Evolutionary conservation across 2,329 filamentous ascomycete species (phyloP).

Genomic region (Colletotrichum lindemuthianum): DNA sequence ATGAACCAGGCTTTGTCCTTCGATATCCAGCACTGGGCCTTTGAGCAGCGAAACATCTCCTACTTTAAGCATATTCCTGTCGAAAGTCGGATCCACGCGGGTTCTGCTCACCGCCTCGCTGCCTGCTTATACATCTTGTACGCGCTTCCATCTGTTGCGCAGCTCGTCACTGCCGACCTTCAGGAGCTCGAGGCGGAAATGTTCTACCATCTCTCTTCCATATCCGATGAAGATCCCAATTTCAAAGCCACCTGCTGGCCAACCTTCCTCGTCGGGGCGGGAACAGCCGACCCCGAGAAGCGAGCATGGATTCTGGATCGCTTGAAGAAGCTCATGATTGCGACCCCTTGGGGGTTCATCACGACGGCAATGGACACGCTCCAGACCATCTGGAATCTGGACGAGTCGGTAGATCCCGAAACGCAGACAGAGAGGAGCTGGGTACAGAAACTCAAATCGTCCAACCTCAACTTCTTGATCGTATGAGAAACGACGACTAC

Average conservation of each 20-base stretch:
- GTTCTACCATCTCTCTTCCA: constrained; percentile 56
- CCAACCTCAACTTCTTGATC: constrained; percentile 55
- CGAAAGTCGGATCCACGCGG: constrained; percentile 51
- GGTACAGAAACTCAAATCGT: constrained; percentile 55
- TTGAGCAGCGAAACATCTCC: constrained; percentile 46
- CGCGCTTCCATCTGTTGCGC: constrained; percentile 45
- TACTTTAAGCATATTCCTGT: constrained; percentile 47
- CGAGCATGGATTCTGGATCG: constrained; percentile 61
- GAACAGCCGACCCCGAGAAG: constrained; percentile 53
- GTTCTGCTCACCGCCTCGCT: constrained; percentile 54
- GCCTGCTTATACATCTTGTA: constrained; percentile 59
- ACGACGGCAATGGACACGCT: constrained; percentile 58
- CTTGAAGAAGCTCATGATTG: constrained; percentile 50
- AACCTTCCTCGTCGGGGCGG: constrained; percentile 65
- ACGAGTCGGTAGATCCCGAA: constrained; percentile 35
- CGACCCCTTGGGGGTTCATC: constrained; percentile 60
- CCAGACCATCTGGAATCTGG: constrained; percentile 53
- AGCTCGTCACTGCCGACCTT: constrained; percentile 42
- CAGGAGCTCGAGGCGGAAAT: constrained; percentile 55
- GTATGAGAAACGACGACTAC: constrained; percentile 41
- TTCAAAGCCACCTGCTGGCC: constrained; percentile 68
- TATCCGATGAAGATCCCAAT: constrained; percentile 60
- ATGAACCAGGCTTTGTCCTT: constrained; percentile 51
- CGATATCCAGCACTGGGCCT: constrained; percentile 54
- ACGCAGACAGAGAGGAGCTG: constrained; percentile 47